These are phyloP conservation scores for Polytolypa hystricis DNA, from an alignment of 2,329 filamentous ascomycete genomes.

Conservation along the genomic window DNA sequence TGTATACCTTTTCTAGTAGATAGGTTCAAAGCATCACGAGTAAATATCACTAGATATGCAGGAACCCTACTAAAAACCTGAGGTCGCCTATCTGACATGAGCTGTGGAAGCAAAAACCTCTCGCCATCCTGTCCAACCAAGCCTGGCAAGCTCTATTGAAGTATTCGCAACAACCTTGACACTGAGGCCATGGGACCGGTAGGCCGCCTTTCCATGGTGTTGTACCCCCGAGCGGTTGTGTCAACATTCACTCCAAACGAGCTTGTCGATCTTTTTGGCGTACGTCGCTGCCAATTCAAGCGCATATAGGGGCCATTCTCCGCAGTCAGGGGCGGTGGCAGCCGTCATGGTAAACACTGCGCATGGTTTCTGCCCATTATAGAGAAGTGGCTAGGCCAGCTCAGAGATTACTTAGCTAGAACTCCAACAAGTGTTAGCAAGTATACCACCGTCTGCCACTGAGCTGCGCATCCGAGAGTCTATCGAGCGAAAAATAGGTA, in stretches of 20 bases:
- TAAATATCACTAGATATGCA: too few species aligned
- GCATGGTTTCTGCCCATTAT: not conserved
- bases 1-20: too few species aligned
- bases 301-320: slow-evolving; percentile 6
- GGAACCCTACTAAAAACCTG: too few species aligned
- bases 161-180: slow-evolving; percentile 3
- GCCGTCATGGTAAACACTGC: slow-evolving; percentile 7
- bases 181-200: slow-evolving; percentile 3
- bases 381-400: not conserved
- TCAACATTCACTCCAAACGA: not conserved
- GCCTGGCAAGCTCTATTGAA: not conserved
- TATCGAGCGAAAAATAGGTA: too few species aligned
- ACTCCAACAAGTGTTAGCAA: too few species aligned
- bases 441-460: too few species aligned
- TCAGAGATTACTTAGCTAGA: not conserved
- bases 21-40: too few species aligned
- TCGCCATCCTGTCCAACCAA: not conserved
- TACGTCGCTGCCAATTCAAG: slow-evolving; percentile 2
- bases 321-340: slow-evolving; percentile 4
- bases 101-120: too few species aligned
- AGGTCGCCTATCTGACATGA: too few species aligned
- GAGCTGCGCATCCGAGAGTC: too few species aligned
- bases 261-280: slow-evolving; percentile 5
- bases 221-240: slow-evolving; percentile 2
- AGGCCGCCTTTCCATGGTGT: not conserved